These are phyloP conservation scores for Wickerhamiella musiphila DNA, from an alignment of 805 yeast species.

Conservation along the genomic window DNA sequence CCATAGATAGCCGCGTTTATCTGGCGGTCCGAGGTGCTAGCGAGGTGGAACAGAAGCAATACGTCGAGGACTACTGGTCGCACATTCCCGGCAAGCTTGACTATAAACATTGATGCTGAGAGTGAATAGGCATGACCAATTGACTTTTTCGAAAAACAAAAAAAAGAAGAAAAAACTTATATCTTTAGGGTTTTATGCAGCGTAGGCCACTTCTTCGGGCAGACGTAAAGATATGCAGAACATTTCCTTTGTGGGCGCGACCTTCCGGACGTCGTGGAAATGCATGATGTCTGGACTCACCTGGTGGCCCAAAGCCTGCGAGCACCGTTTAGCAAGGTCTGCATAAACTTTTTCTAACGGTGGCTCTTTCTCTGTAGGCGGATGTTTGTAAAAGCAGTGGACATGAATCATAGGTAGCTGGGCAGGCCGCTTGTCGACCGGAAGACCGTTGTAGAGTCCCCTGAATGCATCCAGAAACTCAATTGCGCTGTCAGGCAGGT, in stretches of 20 bases:
- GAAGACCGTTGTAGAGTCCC: slow-evolving; percentile 42
- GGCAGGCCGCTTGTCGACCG: slow-evolving; percentile 26
- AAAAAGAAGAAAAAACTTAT: too few relatives aligned
- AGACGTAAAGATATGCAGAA: slow-evolving; percentile 67
- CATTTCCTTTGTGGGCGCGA: slow-evolving; percentile 96
- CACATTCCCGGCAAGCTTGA: slow-evolving; percentile 30
- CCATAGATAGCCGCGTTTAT: slow-evolving; percentile 35
- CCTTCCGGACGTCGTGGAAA: slow-evolving; percentile 80
- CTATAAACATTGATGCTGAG: slow-evolving; percentile 18
- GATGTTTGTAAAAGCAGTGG: slow-evolving; percentile 83
- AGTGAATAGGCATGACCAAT: background rate
- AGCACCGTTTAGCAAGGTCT: slow-evolving; percentile 44
- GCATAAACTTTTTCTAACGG: slow-evolving; percentile 43
- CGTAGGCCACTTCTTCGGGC: slow-evolving; percentile 25
- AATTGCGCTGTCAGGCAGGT: slow-evolving; percentile 83
- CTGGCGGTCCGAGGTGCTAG: slow-evolving; percentile 40
- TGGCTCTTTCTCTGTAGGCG: slow-evolving; percentile 60
- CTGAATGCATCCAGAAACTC: slow-evolving; percentile 61
- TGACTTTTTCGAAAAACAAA: too few relatives aligned
- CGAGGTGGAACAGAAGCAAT: slow-evolving; percentile 28
- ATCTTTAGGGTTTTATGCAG: background rate
- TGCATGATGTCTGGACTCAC: slow-evolving; percentile 29
- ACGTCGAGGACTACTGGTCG: slow-evolving; percentile 33
- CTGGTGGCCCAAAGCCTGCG: slow-evolving; percentile 29
- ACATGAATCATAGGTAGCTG: slow-evolving; percentile 64